Conservation (phyloP, 2,329 filamentous ascomycete species). For the Teratosphaeria gauchensis region DNA sequence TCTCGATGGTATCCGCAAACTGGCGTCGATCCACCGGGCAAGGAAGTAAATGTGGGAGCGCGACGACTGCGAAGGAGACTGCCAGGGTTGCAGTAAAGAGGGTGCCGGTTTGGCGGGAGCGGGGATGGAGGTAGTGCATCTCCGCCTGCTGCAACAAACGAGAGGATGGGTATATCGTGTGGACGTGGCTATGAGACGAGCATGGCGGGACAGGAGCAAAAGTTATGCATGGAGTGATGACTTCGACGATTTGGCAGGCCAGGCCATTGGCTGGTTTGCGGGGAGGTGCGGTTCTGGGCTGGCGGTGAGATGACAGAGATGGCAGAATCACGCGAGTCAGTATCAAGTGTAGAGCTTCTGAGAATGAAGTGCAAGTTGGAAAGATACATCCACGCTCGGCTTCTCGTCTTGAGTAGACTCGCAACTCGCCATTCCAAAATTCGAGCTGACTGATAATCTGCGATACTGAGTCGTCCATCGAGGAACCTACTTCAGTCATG, state of each 20-base stretch:
- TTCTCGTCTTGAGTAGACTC: background rate
- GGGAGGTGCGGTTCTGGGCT: background rate
- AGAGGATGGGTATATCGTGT: background rate
- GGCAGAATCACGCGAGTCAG: background rate
- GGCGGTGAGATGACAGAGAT: background rate
- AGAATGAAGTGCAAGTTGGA: background rate
- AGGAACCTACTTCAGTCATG: constrained; percentile 4
- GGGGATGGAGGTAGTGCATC: constrained; percentile 64
- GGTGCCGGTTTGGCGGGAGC: constrained; percentile 84
- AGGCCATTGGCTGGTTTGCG: background rate
- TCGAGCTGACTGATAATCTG: background rate
- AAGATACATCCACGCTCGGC: background rate
- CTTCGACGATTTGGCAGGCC: background rate
- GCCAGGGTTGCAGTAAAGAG: constrained; percentile 90
- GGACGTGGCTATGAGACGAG: background rate
- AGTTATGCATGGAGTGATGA: background rate
- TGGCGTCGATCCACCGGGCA: constrained; percentile 72
- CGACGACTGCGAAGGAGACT: constrained; percentile 86
- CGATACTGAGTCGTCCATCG: background rate
- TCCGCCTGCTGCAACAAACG: background rate
- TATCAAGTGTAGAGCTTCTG: background rate
- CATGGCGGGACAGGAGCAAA: background rate
- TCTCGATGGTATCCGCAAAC: constrained; percentile 54
- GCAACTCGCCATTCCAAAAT: background rate
- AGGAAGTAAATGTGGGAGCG: constrained; percentile 77